Evolutionary conservation across 345 rosid genomes (phyloP).

Genomic region (Linum tenue): DNA sequence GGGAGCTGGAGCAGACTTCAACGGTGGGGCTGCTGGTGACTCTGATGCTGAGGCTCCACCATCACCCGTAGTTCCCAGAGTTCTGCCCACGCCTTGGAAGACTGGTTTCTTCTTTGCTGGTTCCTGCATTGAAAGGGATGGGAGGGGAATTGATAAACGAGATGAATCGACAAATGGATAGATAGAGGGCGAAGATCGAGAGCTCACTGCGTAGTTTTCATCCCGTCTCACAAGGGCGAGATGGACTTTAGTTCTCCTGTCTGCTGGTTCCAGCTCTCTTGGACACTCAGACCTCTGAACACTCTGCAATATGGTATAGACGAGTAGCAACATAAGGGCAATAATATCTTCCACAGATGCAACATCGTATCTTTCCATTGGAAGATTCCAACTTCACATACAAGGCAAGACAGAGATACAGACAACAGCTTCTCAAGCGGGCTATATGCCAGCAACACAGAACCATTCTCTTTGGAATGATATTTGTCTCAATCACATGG

Average conservation of each 20-base stretch:
- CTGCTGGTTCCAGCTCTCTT: slow-evolving; percentile 60
- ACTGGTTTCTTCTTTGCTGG: slow-evolving; percentile 32
- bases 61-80: slow-evolving; percentile 33
- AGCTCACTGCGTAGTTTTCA: slow-evolving; percentile 49
- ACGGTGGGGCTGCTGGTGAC: slow-evolving; percentile 15
- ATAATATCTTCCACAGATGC: neutral
- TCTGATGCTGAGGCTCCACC: slow-evolving; percentile 20
- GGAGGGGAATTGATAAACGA: neutral
- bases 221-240: slow-evolving; percentile 63
- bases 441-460: no score
- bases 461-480: no score
- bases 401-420: neutral
- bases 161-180: neutral
- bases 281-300: slow-evolving; percentile 71
- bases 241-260: slow-evolving; percentile 55
- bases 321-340: neutral
- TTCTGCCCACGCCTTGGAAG: slow-evolving; percentile 56
- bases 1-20: slow-evolving; percentile 43
- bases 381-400: neutral
- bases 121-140: slow-evolving; percentile 28
- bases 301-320: slow-evolving; percentile 45
- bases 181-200: neutral
- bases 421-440: no score
- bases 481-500: no score
- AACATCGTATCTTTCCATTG: neutral